Percentiles rank a stretch among this genome's conserved stretches.
phyloP scores from a whole-genome alignment of 2,329 filamentous ascomycete genomes.

The Aspergillus quadricinctus region DNA sequence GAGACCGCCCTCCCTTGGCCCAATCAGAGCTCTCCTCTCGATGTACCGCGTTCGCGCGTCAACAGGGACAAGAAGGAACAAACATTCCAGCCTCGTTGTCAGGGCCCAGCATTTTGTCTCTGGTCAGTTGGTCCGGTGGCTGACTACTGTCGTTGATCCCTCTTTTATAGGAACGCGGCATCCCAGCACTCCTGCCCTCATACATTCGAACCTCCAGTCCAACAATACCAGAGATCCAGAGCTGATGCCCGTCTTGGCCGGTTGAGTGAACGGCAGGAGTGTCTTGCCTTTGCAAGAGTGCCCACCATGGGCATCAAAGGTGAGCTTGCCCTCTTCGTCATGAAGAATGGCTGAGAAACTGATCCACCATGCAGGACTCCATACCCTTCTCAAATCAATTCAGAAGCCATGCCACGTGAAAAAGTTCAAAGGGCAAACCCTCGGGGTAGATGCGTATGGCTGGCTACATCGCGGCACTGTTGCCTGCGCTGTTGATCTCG shows the following conservation, averaged over 20 bases:
- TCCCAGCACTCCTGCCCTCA: conserved; percentile 1
- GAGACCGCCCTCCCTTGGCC: conserved; percentile 9
- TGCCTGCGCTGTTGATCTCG: conserved; percentile 85
- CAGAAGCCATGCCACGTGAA: conserved; percentile 84
- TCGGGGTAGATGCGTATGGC: conserved; percentile 96
- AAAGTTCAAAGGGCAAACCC: conserved; percentile 78
- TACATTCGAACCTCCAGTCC: conserved; percentile 1
- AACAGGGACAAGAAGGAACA: conserved; percentile 20
- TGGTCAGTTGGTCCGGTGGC: conserved; percentile 3
- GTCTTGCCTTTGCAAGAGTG: conserved; percentile 23
- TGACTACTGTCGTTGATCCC: conserved; percentile 10
- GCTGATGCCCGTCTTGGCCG: conserved; percentile 17
- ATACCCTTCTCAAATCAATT: conserved; percentile 92
- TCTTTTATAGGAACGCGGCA: not conserved
- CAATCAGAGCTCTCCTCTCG: conserved; percentile 13
- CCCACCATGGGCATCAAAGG: conserved; percentile 45
- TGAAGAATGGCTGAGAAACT: conserved; percentile 2
- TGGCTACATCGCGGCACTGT: conserved; percentile 95
- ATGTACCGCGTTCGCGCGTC: conserved; percentile 32
- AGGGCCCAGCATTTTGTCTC: conserved; percentile 4
- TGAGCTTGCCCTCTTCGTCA: conserved; percentile 14
- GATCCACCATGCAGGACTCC: conserved; percentile 57
- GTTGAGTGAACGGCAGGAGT: conserved; percentile 27
- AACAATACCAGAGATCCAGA: conserved; percentile 1
- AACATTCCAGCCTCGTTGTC: conserved; percentile 31